Conservation (phyloP, 78 protist species). For the Dictyostelium citrinum region DNA sequence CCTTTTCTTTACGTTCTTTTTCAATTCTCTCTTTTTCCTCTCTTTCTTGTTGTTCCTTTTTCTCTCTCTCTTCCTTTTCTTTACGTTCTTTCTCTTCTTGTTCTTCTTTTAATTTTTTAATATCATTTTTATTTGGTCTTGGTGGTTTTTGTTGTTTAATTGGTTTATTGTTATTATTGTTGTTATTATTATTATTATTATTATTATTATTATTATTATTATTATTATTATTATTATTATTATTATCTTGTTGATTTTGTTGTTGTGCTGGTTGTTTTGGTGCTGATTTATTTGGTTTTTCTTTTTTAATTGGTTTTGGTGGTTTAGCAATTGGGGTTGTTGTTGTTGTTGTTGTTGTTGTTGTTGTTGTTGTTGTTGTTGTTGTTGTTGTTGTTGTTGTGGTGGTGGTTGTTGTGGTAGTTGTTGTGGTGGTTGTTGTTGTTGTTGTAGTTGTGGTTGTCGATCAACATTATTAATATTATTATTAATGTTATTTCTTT, state of each 20-base stretch:
- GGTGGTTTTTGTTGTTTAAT: background rate
- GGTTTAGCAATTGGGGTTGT: background rate
- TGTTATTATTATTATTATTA: background rate
- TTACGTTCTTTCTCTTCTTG: background rate
- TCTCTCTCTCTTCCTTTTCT: background rate
- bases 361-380: background rate
- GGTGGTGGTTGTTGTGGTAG: too few relatives aligned
- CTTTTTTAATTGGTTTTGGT: background rate
- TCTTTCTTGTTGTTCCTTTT: background rate
- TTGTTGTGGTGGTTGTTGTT: background rate
- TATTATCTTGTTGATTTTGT: background rate
- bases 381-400: background rate
- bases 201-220: background rate
- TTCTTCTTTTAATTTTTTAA: background rate
- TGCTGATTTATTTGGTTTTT: background rate
- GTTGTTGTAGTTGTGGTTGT: too few relatives aligned
- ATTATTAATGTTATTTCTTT: background rate
- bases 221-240: background rate
- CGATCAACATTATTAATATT: too few relatives aligned
- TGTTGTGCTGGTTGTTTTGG: background rate
- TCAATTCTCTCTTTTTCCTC: background rate
- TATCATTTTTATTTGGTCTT: background rate
- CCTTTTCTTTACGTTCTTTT: background rate
- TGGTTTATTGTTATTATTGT: background rate
- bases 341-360: background rate